Evolutionary conservation across 805 yeast species (phyloP).

Genomic region (Lipomyces lipofer): DNA sequence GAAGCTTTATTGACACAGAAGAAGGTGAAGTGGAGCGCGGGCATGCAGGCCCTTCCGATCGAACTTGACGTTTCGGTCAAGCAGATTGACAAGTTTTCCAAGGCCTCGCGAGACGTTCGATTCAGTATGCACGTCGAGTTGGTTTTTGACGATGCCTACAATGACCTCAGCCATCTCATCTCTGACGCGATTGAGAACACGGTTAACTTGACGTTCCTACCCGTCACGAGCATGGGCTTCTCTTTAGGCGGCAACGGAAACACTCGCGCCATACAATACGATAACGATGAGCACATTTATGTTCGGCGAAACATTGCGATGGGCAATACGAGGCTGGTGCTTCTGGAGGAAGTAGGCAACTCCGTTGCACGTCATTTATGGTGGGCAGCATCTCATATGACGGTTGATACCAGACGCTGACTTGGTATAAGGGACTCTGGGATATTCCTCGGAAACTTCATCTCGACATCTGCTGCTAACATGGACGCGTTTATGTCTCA

Average conservation of each 20-base stretch:
- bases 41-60: conserved; percentile 20
- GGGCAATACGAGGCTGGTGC: conserved; percentile 3
- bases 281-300: not conserved
- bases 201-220: not conserved
- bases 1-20: not conserved
- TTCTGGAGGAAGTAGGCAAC: conserved; percentile 45
- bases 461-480: not conserved
- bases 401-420: not conserved
- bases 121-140: not conserved
- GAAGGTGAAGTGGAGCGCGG: conserved; percentile 9
- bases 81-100: not conserved
- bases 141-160: not conserved
- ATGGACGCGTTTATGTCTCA: not conserved
- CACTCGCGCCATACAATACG: not conserved
- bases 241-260: not conserved
- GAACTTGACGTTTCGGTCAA: conserved; percentile 7
- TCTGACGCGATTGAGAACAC: not conserved
- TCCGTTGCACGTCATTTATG: conserved; percentile 48
- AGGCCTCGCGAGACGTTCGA: not conserved
- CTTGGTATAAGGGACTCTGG: conserved; percentile 28
- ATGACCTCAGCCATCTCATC: conserved; percentile 5
- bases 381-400: conserved; percentile 37
- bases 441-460: conserved; percentile 13
- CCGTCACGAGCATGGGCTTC: conserved; percentile 13
- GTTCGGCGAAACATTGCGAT: conserved; percentile 10